Evolutionary conservation across 2,329 filamentous ascomycete genomes (phyloP).

Genomic region (Pyrenochaeta sp.): DNA sequence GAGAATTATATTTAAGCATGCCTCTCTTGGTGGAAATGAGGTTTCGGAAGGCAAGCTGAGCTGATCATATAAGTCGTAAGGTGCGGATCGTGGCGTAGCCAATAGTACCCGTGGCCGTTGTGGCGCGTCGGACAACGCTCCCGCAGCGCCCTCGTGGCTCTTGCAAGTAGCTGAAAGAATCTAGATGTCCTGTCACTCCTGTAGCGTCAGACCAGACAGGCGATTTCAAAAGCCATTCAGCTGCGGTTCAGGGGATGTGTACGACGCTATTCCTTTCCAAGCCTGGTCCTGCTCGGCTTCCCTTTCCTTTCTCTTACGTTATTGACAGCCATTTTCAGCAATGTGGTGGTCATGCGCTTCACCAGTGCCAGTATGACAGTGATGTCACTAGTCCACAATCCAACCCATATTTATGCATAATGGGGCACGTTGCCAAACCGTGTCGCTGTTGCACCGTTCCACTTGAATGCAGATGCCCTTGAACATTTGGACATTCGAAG

Average conservation of each 20-base stretch:
- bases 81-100: not conserved
- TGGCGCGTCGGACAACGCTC: too few relatives aligned
- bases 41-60: not conserved
- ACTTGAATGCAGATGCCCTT: too few relatives aligned
- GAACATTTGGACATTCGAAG: too few relatives aligned
- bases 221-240: not conserved
- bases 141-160: too few relatives aligned
- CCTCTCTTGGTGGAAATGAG: not conserved
- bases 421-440: too few relatives aligned
- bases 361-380: slow-evolving; percentile 5
- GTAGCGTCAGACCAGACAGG: too few relatives aligned
- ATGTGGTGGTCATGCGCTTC: slow-evolving; percentile 19
- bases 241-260: not conserved
- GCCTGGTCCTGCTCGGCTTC: slow-evolving; percentile 1
- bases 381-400: slow-evolving; percentile 17
- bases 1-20: slow-evolving; percentile 40
- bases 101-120: too few relatives aligned
- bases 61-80: not conserved
- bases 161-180: too few relatives aligned
- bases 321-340: slow-evolving; percentile 7
- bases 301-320: slow-evolving; percentile 25
- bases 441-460: too few relatives aligned
- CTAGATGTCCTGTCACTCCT: not conserved
- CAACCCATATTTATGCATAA: too few relatives aligned
- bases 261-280: not conserved